A percentile compares a stretch with the other conserved stretches of the same genome.
phyloP scores from a whole-genome alignment of 768 basidiomycete genomes.

The Symmetrospora coprosmae region DNA sequence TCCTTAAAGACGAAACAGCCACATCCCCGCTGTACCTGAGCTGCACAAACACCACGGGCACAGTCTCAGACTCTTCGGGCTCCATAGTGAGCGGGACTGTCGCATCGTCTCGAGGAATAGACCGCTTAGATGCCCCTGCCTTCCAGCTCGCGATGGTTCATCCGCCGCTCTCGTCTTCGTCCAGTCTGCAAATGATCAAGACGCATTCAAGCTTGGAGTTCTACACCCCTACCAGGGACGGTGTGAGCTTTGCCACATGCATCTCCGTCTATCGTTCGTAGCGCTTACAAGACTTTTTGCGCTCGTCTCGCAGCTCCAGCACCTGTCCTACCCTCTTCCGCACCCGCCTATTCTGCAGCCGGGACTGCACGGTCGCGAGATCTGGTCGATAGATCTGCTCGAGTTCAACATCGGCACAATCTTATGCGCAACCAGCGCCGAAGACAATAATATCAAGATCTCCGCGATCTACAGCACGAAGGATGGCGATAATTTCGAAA shows the following conservation, averaged over 20 bases:
- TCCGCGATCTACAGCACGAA: too few species aligned
- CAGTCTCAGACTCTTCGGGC: not conserved
- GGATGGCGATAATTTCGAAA: not conserved
- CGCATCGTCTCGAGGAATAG: not conserved
- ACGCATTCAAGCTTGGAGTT: not conserved
- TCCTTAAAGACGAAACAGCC: not conserved
- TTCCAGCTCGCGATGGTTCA: not conserved
- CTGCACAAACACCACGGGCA: not conserved
- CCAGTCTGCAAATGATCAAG: not conserved
- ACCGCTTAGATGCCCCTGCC: not conserved
- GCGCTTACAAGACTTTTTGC: too few species aligned
- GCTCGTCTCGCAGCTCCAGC: not conserved
- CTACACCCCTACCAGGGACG: not conserved
- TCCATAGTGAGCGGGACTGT: not conserved
- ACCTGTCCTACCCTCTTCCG: not conserved
- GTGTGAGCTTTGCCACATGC: too few species aligned
- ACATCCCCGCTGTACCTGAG: not conserved
- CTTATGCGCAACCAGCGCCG: not conserved
- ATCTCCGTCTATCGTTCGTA: too few species aligned
- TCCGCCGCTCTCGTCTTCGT: not conserved
- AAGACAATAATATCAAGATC: not conserved
- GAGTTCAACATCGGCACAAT: not conserved
- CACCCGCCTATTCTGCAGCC: not conserved
- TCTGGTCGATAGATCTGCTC: not conserved
- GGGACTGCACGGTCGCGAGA: conserved; percentile 2